phyloP scores from a whole-genome alignment of 768 basidiomycete genomes.

The Leccinum longicurvipes region DNA sequence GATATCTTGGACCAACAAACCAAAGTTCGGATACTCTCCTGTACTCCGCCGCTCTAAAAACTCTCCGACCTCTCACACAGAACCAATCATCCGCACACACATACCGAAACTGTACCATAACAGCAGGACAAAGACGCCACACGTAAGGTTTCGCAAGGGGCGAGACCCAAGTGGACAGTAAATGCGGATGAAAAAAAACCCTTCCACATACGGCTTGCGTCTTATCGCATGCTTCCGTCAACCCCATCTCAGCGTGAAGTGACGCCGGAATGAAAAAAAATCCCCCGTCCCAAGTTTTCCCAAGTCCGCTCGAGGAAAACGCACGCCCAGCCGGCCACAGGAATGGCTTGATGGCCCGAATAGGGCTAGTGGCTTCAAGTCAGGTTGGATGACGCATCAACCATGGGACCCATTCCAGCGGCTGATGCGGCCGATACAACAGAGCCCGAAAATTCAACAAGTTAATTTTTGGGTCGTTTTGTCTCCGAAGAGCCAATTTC shows the following conservation, averaged over 20 bases:
- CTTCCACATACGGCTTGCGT: constrained; percentile 21
- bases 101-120: background rate
- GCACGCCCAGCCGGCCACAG: background rate
- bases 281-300: constrained; percentile 10
- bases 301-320: constrained; percentile 12
- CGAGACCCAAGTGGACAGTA: background rate
- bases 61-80: constrained; percentile 1
- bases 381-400: constrained; percentile 6
- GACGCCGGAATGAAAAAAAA: constrained; percentile 13
- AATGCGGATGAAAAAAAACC: background rate
- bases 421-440: constrained; percentile 17
- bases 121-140: background rate
- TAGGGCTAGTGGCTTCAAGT: constrained; percentile 3
- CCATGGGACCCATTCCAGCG: constrained; percentile 22
- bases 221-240: constrained; percentile 14
- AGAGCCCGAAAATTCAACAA: constrained; percentile 20
- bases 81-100: background rate
- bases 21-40: constrained; percentile 16
- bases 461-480: constrained; percentile 7
- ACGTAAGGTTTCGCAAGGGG: constrained; percentile 1
- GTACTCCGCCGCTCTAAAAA: constrained; percentile 22
- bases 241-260: constrained; percentile 9
- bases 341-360: constrained; percentile 10
- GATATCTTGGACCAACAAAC: constrained; percentile 10
- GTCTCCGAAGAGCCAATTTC: constrained; percentile 16